Conservation (phyloP, 305 asterid species). For the Fraxinus dipetala region DNA sequence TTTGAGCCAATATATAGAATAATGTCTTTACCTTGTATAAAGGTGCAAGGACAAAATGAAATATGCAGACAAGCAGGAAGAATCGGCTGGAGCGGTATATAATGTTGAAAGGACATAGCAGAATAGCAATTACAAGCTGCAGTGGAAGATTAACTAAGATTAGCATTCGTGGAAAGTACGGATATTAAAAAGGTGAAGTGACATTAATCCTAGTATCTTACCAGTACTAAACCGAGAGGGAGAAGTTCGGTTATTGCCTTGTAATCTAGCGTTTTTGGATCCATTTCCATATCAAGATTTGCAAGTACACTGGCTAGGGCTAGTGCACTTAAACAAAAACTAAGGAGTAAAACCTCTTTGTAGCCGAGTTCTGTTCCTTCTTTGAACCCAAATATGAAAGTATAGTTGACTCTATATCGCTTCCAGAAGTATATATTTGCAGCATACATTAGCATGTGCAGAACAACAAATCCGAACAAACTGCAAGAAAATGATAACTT, state of each 20-base stretch:
- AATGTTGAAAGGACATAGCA: conserved; percentile 57
- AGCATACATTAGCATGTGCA: conserved; percentile 50
- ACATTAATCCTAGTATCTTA: neutral
- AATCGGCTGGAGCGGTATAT: conserved; percentile 49
- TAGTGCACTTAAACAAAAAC: conserved; percentile 34
- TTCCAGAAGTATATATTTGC: conserved; percentile 51
- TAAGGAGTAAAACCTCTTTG: conserved; percentile 39
- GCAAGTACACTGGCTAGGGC: conserved; percentile 50
- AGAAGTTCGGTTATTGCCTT: conserved; percentile 47
- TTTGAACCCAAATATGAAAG: conserved; percentile 53
- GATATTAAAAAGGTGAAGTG: neutral
- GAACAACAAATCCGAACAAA: conserved; percentile 51
- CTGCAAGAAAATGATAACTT: conserved; percentile 23
- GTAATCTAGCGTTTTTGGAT: conserved; percentile 40
- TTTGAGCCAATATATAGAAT: neutral
- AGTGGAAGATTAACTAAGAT: neutral
- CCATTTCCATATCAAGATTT: conserved; percentile 56
- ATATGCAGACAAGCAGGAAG: conserved; percentile 35
- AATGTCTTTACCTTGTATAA: conserved; percentile 40
- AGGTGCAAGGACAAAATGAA: conserved; percentile 46
- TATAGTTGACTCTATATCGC: conserved; percentile 43
- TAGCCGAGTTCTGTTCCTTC: conserved; percentile 50
- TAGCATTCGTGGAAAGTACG: neutral
- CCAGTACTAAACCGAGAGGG: conserved; percentile 50
- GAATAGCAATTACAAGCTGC: conserved; percentile 41